These are phyloP conservation scores for Penicillium occitanis DNA, from an alignment of 2,329 filamentous ascomycete genomes.

Conservation along the genomic window DNA sequence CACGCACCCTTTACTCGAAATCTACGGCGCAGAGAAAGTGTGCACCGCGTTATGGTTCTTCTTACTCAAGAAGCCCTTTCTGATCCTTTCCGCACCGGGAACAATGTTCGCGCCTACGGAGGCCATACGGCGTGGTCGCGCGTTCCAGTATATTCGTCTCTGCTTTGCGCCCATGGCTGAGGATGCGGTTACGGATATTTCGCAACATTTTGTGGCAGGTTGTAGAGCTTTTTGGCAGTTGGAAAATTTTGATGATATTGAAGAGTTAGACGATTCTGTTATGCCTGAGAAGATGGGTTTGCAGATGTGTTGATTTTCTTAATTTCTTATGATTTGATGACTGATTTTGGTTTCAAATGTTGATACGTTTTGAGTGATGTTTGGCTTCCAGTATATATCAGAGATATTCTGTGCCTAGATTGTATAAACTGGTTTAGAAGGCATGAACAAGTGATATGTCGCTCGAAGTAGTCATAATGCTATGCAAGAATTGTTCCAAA, in stretches of 20 bases:
- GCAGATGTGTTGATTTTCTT: conserved; percentile 14
- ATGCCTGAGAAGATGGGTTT: conserved; percentile 15
- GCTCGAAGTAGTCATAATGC: background rate
- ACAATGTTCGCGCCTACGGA: conserved; percentile 69
- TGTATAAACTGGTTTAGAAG: background rate
- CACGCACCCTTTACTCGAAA: conserved; percentile 66
- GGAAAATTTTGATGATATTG: conserved; percentile 48
- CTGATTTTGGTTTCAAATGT: background rate
- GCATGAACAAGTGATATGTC: background rate
- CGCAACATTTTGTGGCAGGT: conserved; percentile 65
- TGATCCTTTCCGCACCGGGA: conserved; percentile 71
- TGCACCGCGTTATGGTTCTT: conserved; percentile 68
- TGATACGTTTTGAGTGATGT: background rate
- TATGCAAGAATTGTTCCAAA: background rate
- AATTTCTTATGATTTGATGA: background rate
- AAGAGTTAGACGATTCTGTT: conserved; percentile 8
- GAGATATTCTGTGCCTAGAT: background rate
- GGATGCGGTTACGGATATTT: conserved; percentile 63
- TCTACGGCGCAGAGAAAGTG: conserved; percentile 57
- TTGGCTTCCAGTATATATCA: background rate
- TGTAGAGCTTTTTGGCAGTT: conserved; percentile 75
- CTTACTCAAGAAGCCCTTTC: conserved; percentile 66
- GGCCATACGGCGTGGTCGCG: conserved; percentile 54
- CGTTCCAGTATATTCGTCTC: conserved; percentile 72
- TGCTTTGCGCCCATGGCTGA: conserved; percentile 85